Evolutionary conservation across 495 filamentous ascomycete genomes (phyloP).

Genomic region (Xylaria intraflava): DNA sequence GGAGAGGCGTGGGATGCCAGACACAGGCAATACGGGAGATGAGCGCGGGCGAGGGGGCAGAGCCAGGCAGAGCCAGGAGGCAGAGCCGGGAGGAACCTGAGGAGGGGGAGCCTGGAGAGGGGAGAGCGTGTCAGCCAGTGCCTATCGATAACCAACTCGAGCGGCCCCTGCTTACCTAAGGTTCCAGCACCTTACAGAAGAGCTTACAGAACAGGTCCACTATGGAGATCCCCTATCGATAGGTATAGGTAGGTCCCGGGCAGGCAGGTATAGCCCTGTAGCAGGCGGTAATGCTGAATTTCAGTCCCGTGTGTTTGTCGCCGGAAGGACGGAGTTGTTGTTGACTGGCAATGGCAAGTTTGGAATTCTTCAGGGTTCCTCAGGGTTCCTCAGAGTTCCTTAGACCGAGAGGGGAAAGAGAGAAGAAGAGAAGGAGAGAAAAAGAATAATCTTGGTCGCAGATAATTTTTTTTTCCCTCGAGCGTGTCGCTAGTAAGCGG

Average conservation of each 20-base stretch:
- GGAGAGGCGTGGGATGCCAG: neutral
- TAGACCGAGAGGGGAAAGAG: neutral
- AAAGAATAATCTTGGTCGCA: neutral
- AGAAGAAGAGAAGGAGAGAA: neutral
- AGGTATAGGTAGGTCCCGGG: neutral
- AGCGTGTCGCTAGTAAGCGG: no score
- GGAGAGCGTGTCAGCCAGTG: neutral
- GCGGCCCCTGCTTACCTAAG: no score
- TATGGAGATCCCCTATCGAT: conserved; percentile 6
- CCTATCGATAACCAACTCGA: no score
- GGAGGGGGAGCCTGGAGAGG: neutral
- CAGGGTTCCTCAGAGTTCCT: no score
- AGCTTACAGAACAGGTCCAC: no score
- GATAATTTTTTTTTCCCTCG: neutral
- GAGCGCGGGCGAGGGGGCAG: neutral
- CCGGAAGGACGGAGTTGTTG: no score
- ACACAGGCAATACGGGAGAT: neutral
- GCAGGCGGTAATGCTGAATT: neutral
- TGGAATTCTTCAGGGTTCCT: no score
- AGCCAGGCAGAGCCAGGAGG: neutral
- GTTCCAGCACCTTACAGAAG: no score
- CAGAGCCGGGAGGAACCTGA: neutral
- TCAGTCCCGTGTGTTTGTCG: no score
- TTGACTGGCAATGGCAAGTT: no score
- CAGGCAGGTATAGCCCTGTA: neutral